These are phyloP conservation scores for Umbelopsis sp. DNA, from an alignment of 371 early-diverging fungal species.

Conservation along the genomic window DNA sequence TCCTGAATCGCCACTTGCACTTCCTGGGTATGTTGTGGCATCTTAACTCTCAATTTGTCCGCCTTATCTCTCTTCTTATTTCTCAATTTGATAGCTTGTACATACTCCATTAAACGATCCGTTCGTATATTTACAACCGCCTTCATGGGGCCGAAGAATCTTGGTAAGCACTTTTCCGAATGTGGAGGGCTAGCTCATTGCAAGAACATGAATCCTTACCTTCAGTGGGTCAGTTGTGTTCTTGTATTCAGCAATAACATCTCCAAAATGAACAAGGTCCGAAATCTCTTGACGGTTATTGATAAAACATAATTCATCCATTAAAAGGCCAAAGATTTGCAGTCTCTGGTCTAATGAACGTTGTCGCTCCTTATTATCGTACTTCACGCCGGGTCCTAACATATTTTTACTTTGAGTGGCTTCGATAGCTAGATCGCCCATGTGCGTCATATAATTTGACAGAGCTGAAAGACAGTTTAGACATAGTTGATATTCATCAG, in stretches of 20 bases:
- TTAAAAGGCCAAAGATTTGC: constrained; percentile 62
- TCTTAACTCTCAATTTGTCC: constrained; percentile 48
- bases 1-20: constrained; percentile 51
- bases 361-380: constrained; percentile 50
- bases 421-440: constrained; percentile 64
- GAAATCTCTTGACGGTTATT: constrained; percentile 43
- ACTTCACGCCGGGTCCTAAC: constrained; percentile 53
- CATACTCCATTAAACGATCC: constrained; percentile 59
- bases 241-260: constrained; percentile 62
- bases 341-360: constrained; percentile 57
- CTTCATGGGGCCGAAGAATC: constrained; percentile 22
- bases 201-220: constrained; percentile 25
- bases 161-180: constrained; percentile 6
- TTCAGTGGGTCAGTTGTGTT: constrained; percentile 58
- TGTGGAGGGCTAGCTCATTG: neutral
- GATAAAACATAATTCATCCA: constrained; percentile 60
- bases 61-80: constrained; percentile 53
- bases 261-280: constrained; percentile 35
- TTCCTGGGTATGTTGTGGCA: constrained; percentile 48
- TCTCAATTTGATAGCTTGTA: constrained; percentile 52
- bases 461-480: constrained; percentile 27
- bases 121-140: constrained; percentile 60
- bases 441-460: constrained; percentile 49
- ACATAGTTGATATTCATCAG: neutral
- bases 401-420: constrained; percentile 64